These are phyloP conservation scores for Artemisia argyi DNA, from an alignment of 129 eudicot genomes.

Conservation along the genomic window DNA sequence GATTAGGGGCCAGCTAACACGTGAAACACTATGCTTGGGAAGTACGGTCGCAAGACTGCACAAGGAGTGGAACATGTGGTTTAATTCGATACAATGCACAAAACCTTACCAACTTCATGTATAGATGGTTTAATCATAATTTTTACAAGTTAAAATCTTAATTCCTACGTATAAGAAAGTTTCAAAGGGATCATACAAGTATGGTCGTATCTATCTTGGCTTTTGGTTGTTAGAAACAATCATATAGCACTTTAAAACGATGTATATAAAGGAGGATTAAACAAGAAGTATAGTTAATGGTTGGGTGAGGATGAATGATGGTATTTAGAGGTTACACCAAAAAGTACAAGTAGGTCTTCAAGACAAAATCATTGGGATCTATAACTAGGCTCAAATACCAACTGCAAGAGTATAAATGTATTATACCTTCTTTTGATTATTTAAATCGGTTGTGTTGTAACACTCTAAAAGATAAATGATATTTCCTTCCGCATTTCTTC, in stretches of 20 bases:
- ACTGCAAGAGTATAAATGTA: conserved; percentile 7
- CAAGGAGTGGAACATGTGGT: too few relatives aligned
- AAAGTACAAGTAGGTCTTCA: conserved; percentile 24
- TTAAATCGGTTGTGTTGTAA: background rate
- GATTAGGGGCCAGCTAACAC: too few relatives aligned
- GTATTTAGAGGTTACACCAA: conserved; percentile 35
- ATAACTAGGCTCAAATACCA: conserved; percentile 25
- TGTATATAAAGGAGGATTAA: conserved; percentile 25
- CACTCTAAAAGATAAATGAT: too few relatives aligned
- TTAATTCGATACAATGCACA: conserved; percentile 12
- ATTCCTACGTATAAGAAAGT: too few relatives aligned
- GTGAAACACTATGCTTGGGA: too few relatives aligned
- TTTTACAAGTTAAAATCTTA: too few relatives aligned
- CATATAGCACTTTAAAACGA: background rate
- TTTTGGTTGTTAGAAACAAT: conserved; percentile 19
- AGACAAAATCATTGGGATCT: conserved; percentile 41
- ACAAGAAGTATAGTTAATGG: conserved; percentile 33
- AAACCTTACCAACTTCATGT: conserved; percentile 5
- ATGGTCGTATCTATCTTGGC: too few relatives aligned
- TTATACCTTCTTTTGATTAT: background rate
- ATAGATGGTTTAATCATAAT: too few relatives aligned
- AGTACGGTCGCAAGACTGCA: too few relatives aligned
- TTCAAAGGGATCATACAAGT: too few relatives aligned
- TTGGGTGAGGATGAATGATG: conserved; percentile 36
- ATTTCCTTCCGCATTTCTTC: too few relatives aligned